Evolutionary conservation across 2,329 filamentous ascomycete species (phyloP).

Genomic region (Fusarium illudens): DNA sequence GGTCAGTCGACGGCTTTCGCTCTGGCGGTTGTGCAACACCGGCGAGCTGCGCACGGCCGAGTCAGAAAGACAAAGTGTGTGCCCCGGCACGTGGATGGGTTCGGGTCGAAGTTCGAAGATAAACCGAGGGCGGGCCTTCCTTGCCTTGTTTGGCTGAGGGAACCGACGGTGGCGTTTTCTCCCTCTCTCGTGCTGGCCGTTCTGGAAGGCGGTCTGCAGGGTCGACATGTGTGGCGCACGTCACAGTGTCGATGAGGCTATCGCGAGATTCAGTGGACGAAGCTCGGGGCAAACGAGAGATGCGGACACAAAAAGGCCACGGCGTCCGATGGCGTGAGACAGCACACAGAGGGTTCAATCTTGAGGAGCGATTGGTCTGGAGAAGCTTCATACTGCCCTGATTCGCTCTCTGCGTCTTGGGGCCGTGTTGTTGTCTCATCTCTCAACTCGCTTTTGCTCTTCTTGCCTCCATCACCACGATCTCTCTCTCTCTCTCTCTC

Average conservation of each 20-base stretch:
- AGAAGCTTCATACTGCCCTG: not conserved
- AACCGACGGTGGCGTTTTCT: conserved; percentile 2
- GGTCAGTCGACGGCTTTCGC: conserved; percentile 6
- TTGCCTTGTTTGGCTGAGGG: not conserved
- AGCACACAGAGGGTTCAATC: not conserved
- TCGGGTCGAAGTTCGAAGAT: conserved; percentile 13
- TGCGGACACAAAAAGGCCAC: not conserved
- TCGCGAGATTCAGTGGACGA: conserved; percentile 3
- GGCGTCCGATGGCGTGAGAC: not conserved
- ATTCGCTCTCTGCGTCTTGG: not conserved
- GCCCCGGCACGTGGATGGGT: conserved; percentile 13
- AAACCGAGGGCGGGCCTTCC: not conserved
- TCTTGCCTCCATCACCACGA: not conserved
- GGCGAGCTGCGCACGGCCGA: conserved; percentile 7
- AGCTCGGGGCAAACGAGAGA: not conserved
- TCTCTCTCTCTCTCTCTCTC: not conserved
- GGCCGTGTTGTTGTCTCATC: conserved; percentile 3
- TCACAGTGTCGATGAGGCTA: conserved; percentile 21
- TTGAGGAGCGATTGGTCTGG: not conserved
- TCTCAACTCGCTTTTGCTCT: not conserved
- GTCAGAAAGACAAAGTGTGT: conserved; percentile 6
- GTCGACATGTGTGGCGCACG: not conserved
- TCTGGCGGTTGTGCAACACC: conserved; percentile 17
- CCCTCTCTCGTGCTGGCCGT: not conserved
- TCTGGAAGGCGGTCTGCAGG: not conserved